These are phyloP conservation scores for Pichia sp. DNA, from an alignment of 1,139 yeast species.

Conservation along the genomic window DNA sequence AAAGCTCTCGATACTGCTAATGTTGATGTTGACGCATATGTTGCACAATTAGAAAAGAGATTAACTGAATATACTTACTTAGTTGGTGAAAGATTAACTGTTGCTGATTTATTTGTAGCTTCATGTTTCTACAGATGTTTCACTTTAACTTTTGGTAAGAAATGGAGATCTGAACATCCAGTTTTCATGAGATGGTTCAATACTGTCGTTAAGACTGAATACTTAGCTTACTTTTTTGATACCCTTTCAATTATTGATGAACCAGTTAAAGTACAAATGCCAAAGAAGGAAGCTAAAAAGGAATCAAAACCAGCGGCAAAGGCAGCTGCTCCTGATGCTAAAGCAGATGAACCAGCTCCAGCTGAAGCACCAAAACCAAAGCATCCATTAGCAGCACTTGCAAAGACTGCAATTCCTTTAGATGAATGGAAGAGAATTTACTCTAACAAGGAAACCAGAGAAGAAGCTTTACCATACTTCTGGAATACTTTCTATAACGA, in stretches of 20 bases:
- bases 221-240: constrained; percentile 41
- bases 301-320: constrained; percentile 31
- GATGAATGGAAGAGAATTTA: constrained; percentile 97
- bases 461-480: constrained; percentile 94
- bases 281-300: constrained; percentile 41
- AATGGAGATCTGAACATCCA: constrained; percentile 76
- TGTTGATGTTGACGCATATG: constrained; percentile 31
- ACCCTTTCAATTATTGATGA: constrained; percentile 56
- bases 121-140: constrained; percentile 58
- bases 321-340: constrained; percentile 30
- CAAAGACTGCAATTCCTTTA: constrained; percentile 59
- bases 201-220: constrained; percentile 56
- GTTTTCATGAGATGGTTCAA: constrained; percentile 79
- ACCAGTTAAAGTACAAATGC: constrained; percentile 74
- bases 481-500: constrained; percentile 88
- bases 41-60: constrained; percentile 50
- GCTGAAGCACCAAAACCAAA: constrained; percentile 56
- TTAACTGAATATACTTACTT: constrained; percentile 74
- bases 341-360: constrained; percentile 18
- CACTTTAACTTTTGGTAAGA: constrained; percentile 59
- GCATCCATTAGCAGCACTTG: constrained; percentile 87
- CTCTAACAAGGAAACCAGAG: constrained; percentile 97
- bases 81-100: constrained; percentile 82
- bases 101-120: constrained; percentile 76
- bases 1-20: constrained; percentile 55